Evolutionary conservation across 129 eudicot genomes (phyloP), one percentile per base, ranked within the genome.

Genomic region (Tanacetum coccineum): DNA sequence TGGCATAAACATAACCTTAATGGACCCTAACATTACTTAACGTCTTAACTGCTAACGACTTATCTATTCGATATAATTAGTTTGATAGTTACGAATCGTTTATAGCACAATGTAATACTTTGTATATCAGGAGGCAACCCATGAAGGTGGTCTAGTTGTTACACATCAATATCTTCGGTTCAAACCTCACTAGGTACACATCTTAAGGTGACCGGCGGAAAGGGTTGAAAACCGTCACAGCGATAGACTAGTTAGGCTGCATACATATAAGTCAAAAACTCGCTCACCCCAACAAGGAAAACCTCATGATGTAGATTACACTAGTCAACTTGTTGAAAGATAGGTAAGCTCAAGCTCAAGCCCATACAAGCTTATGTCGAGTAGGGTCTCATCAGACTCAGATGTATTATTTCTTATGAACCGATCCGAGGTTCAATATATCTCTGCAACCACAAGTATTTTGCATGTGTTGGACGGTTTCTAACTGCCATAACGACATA

Each of bases 401-500:
- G n/a, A n/a, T n/a, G n/a, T n/a, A 22, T 4, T 5, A 30, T 30
- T 4, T 30, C 39, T 4, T 30, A 30, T 30, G 39, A 30, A 6
- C 39, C 39, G 39, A 32, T 32, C 9, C 1, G 40, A 32, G 9
- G 40, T 32, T 32, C 9, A 32, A 6, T 4, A 36, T 6, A 0
- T 36, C 42, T 36, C 9, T 30, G 0, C 42, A 36, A 32, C 40
- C 40, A 32, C 40, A 32, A 32, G 42, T 36, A 6, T 36, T 36
- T 36, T 0, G 1, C 42, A 36, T 36, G 42, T 36, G 42, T 36
- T 36, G 42, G 42, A 36, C 42, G 42, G 42, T 0, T 36, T 36
- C 9, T 36, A 36, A 45, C 64, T 36, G 59, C 18, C 71, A 15
- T 48, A 22, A 65, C 70, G 46, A 65, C 58, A 65, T 44, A 13